phyloP scores from a whole-genome alignment of 108 stramenopile genomes.

The Fistulifera pelliculosa region DNA sequence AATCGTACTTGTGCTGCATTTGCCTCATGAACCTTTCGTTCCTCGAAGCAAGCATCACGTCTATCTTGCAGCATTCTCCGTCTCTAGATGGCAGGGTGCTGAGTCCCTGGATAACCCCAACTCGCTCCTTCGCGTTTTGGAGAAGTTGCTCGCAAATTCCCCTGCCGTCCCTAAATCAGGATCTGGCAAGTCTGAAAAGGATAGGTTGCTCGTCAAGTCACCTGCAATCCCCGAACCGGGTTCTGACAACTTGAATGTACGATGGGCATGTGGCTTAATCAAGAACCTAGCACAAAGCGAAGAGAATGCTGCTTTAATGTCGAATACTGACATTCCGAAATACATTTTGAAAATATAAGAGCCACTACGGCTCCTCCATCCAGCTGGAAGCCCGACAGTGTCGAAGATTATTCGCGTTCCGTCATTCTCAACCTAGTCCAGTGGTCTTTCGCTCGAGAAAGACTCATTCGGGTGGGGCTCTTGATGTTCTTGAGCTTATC shows the following conservation, averaged over 20 bases:
- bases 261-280: constrained; percentile 90
- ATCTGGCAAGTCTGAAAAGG: no score
- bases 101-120: constrained; percentile 68
- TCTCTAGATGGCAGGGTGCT: constrained; percentile 49
- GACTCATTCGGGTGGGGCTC: constrained; percentile 81
- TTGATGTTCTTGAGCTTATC: constrained; percentile 83
- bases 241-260: constrained; percentile 81
- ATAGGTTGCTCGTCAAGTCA: no score
- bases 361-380: constrained; percentile 74
- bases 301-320: constrained; percentile 77
- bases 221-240: constrained; percentile 59
- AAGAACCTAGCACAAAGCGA: constrained; percentile 86
- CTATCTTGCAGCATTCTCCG: constrained; percentile 80
- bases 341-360: constrained; percentile 76
- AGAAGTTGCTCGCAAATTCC: constrained; percentile 77
- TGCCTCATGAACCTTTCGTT: constrained; percentile 91
- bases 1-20: constrained; percentile 91
- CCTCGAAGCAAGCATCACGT: constrained; percentile 82
- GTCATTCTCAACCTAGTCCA: constrained; percentile 84
- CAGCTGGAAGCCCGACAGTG: constrained; percentile 80
- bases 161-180: constrained; percentile 31
- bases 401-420: constrained; percentile 84
- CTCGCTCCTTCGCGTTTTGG: constrained; percentile 75
- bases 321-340: constrained; percentile 81
- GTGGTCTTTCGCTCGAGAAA: constrained; percentile 71